phyloP scores from a whole-genome alignment of 1,284 basidiomycete species.

The Trametes versicolor region DNA sequence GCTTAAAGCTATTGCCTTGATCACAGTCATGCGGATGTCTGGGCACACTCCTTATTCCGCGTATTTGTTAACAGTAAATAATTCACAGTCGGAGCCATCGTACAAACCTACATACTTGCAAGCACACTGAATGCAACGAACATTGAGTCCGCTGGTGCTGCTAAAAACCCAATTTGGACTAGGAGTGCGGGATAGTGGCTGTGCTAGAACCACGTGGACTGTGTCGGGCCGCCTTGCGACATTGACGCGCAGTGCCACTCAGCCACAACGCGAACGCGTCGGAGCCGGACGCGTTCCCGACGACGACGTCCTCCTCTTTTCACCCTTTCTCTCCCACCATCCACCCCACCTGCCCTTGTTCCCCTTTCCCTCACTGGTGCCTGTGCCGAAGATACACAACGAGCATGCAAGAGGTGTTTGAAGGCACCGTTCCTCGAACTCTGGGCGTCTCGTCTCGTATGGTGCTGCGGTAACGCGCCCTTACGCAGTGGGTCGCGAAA shows the following conservation, averaged over 20 bases:
- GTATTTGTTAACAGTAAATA: too few species aligned
- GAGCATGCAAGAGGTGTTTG: too few species aligned
- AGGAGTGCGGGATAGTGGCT: not conserved
- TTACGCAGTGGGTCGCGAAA: too few species aligned
- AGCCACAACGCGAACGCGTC: constrained; percentile 1
- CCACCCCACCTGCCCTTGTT: not conserved
- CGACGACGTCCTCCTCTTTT: not conserved
- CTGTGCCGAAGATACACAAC: too few species aligned
- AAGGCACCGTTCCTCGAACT: too few species aligned
- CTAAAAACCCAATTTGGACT: not conserved
- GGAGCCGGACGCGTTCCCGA: not conserved
- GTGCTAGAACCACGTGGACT: constrained; percentile 1
- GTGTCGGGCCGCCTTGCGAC: constrained; percentile 1
- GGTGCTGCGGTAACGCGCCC: not conserved
- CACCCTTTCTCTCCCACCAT: not conserved
- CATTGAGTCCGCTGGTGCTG: not conserved
- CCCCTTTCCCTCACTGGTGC: not conserved
- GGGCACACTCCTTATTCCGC: too few species aligned
- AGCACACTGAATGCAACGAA: too few species aligned
- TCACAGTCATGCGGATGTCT: not conserved
- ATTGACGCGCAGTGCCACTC: constrained; percentile 9
- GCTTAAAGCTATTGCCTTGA: not conserved
- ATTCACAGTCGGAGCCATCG: too few species aligned
- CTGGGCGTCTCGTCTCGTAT: not conserved
- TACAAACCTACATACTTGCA: too few species aligned